phyloP scores from a whole-genome alignment of 2,329 filamentous ascomycete species.

The Aspergillus puulaauensis region DNA sequence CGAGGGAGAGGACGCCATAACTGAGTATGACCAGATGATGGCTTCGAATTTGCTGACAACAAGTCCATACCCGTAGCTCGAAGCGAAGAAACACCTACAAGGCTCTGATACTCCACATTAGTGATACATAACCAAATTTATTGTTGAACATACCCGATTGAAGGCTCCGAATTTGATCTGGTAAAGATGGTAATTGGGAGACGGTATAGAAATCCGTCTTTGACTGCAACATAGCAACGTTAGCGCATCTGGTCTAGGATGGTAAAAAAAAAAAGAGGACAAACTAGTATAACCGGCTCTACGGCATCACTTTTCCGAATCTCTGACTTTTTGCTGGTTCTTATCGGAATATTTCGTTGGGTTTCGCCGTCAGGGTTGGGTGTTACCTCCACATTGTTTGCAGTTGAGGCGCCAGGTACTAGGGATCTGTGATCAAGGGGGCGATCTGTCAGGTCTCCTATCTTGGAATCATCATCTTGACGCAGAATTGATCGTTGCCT shows the following conservation, averaged over 20 bases:
- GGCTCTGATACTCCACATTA: slow-evolving; percentile 48
- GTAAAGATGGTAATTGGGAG: slow-evolving; percentile 78
- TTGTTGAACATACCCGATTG: slow-evolving; percentile 58
- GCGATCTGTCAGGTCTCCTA: slow-evolving; percentile 19
- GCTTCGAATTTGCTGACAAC: slow-evolving; percentile 79
- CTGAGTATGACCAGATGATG: slow-evolving; percentile 84
- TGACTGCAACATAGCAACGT: slow-evolving; percentile 53
- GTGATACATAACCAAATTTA: neutral
- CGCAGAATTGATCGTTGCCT: slow-evolving; percentile 46
- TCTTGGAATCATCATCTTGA: slow-evolving; percentile 32
- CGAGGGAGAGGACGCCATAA: slow-evolving; percentile 29
- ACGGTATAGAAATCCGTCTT: slow-evolving; percentile 83
- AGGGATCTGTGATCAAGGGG: slow-evolving; percentile 18
- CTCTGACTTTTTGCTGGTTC: slow-evolving; percentile 39
- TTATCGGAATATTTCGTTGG: slow-evolving; percentile 36
- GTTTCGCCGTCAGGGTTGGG: slow-evolving; percentile 18
- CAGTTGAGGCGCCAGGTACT: slow-evolving; percentile 14
- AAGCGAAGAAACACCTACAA: slow-evolving; percentile 66
- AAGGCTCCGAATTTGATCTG: slow-evolving; percentile 70
- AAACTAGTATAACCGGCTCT: slow-evolving; percentile 38
- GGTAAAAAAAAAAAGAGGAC: slow-evolving; percentile 2
- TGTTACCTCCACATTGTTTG: slow-evolving; percentile 14
- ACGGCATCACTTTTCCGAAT: slow-evolving; percentile 30
- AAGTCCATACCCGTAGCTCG: slow-evolving; percentile 70
- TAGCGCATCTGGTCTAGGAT: slow-evolving; percentile 7